phyloP scores from a whole-genome alignment of 2,329 filamentous ascomycete genomes.

The Diaporthe citriasiana region DNA sequence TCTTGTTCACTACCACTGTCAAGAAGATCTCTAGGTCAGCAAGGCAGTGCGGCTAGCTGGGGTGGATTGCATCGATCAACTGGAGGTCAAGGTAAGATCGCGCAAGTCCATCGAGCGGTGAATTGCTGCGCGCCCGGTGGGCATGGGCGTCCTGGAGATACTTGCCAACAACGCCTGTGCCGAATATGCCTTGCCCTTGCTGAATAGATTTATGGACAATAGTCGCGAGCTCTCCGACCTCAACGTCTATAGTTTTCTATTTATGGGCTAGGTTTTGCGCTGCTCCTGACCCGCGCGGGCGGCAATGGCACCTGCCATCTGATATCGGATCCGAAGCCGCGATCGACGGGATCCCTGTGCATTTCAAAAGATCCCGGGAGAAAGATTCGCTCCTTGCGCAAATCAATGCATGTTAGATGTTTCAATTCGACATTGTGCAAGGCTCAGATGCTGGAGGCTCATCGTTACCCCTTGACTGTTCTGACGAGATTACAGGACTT shows the following conservation, averaged over 20 bases:
- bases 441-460: background rate
- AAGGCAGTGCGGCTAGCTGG: too few relatives aligned
- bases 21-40: too few relatives aligned
- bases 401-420: background rate
- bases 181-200: too few relatives aligned
- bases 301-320: background rate
- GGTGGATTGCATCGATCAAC: too few relatives aligned
- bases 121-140: too few relatives aligned
- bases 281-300: background rate
- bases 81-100: too few relatives aligned
- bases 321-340: background rate
- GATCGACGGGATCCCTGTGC: conserved; percentile 12
- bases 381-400: background rate
- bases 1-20: too few relatives aligned
- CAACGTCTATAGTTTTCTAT: background rate
- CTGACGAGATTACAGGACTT: conserved; percentile 4
- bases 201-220: too few relatives aligned
- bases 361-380: background rate
- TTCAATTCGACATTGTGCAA: background rate
- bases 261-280: background rate
- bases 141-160: too few relatives aligned
- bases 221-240: too few relatives aligned
- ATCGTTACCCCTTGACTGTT: background rate
- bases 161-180: too few relatives aligned
- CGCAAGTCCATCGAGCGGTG: too few relatives aligned